Conservation (phyloP, 1,139 yeast genomes). For the Candida freyschussii region DNA sequence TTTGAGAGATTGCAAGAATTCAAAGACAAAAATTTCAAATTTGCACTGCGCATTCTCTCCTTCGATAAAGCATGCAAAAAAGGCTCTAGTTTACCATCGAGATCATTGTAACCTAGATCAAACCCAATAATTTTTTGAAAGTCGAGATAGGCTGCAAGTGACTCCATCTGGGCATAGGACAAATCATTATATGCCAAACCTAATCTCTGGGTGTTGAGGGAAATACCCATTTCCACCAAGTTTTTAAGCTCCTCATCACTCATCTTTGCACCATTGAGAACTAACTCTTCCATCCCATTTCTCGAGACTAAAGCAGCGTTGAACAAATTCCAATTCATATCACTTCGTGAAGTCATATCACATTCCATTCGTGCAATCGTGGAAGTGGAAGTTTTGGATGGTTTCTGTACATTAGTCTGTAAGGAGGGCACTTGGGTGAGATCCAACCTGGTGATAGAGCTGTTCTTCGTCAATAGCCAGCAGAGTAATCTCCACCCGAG, state of each 20-base stretch:
- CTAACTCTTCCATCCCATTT: constrained; percentile 69
- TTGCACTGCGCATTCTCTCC: constrained; percentile 24
- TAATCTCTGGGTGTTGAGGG: constrained; percentile 46
- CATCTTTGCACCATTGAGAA: constrained; percentile 70
- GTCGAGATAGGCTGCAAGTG: constrained; percentile 35
- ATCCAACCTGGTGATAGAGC: constrained; percentile 51
- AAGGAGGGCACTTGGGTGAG: constrained; percentile 67
- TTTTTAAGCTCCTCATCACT: constrained; percentile 48
- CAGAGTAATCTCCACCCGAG: constrained; percentile 71
- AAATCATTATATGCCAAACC: constrained; percentile 70
- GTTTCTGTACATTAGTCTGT: constrained; percentile 51
- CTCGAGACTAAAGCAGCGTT: constrained; percentile 64
- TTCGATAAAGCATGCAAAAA: constrained; percentile 39
- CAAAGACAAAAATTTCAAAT: constrained; percentile 42
- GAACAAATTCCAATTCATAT: constrained; percentile 71
- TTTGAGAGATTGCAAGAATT: constrained; percentile 44
- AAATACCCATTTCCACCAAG: constrained; percentile 51
- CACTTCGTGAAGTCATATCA: constrained; percentile 54
- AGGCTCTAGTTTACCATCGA: constrained; percentile 49
- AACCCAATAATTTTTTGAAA: constrained; percentile 39
- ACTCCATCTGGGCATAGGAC: constrained; percentile 43
- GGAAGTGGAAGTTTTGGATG: constrained; percentile 30
- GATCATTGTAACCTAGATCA: constrained; percentile 70
- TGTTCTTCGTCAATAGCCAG: constrained; percentile 63
- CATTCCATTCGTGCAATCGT: constrained; percentile 50